A percentile compares a stretch with the other conserved stretches of the same genome.
phyloP scores from a whole-genome alignment of 805 yeast genomes.

The Yarrowia sp. region DNA sequence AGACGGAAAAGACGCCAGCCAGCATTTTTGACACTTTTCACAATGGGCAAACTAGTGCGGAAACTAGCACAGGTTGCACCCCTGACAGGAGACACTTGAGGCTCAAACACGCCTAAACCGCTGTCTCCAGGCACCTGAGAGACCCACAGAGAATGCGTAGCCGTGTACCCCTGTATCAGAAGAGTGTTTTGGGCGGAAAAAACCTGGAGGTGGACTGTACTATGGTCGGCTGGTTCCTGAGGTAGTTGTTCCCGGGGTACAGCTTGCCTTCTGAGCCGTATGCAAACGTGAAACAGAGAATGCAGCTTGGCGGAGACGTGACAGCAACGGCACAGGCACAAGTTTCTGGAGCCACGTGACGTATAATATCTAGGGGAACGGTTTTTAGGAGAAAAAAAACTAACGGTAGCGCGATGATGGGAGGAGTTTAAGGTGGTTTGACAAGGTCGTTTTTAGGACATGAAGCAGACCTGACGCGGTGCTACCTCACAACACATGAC shows the following conservation, averaged over 20 bases:
- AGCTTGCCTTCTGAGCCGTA: conserved; percentile 32
- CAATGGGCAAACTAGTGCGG: conserved; percentile 9
- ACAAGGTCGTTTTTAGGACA: too few species aligned
- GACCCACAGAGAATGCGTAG: neutral
- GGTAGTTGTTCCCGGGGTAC: conserved; percentile 28
- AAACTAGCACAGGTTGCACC: neutral
- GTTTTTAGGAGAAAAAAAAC: too few species aligned
- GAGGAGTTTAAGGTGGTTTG: too few species aligned
- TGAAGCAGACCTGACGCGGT: too few species aligned
- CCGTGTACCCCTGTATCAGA: conserved; percentile 34
- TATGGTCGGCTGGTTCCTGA: conserved; percentile 1
- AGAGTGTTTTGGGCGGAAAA: neutral
- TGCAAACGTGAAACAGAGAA: conserved; percentile 35
- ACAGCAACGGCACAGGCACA: conserved; percentile 35
- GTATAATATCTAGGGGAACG: conserved; percentile 3
- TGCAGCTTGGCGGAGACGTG: conserved; percentile 33
- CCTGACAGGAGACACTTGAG: neutral
- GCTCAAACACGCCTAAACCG: too few species aligned
- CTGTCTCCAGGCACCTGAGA: neutral
- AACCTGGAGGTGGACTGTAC: conserved; percentile 5
- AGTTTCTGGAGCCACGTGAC: conserved; percentile 5
- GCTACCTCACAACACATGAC: neutral
- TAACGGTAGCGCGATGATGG: neutral
- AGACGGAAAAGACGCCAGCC: too few species aligned
- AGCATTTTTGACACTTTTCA: neutral